Percentiles rank a stretch among this genome's conserved stretches.
These are phyloP conservation scores for Citropsis articulata DNA, from an alignment of 345 rosid species.

Conservation along the genomic window DNA sequence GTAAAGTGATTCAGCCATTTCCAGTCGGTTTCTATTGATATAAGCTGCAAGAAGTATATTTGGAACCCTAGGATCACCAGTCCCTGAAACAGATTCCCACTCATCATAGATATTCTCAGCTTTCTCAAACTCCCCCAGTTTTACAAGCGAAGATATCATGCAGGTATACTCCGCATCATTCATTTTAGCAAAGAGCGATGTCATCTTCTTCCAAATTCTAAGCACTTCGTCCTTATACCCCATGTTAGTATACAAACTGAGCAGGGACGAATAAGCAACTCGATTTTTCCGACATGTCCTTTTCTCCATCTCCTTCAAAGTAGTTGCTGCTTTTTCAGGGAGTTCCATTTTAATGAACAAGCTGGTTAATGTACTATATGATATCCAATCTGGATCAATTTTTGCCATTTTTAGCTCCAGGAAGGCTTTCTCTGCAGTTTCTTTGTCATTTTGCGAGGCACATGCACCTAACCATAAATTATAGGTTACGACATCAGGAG, in stretches of 20 bases:
- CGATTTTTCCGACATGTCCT: conserved; percentile 53
- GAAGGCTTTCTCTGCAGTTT: conserved; percentile 59
- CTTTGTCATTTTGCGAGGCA: conserved; percentile 49
- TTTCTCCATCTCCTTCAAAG: conserved; percentile 90
- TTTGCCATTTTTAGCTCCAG: conserved; percentile 55
- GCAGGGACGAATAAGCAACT: conserved; percentile 61
- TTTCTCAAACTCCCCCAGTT: conserved; percentile 59
- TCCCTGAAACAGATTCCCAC: conserved; percentile 73
- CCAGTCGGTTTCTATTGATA: conserved; percentile 48
- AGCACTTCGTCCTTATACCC: conserved; percentile 54
- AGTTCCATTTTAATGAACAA: conserved; percentile 48
- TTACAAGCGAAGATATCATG: conserved; percentile 70
- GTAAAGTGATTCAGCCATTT: conserved; percentile 53
- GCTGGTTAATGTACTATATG: conserved; percentile 63
- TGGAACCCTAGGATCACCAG: conserved; percentile 55
- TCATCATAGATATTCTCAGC: conserved; percentile 68
- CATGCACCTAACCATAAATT: conserved; percentile 68
- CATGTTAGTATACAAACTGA: conserved; percentile 68
- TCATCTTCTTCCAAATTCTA: conserved; percentile 73
- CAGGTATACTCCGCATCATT: conserved; percentile 68
- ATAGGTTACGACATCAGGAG: conserved; percentile 73
- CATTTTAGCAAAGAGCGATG: conserved; percentile 56
- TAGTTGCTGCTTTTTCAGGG: conserved; percentile 51
- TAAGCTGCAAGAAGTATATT: conserved; percentile 75
- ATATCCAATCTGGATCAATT: conserved; percentile 79